phyloP scores from a whole-genome alignment of 306 rosid genomes.

The Trifolium fragiferum region DNA sequence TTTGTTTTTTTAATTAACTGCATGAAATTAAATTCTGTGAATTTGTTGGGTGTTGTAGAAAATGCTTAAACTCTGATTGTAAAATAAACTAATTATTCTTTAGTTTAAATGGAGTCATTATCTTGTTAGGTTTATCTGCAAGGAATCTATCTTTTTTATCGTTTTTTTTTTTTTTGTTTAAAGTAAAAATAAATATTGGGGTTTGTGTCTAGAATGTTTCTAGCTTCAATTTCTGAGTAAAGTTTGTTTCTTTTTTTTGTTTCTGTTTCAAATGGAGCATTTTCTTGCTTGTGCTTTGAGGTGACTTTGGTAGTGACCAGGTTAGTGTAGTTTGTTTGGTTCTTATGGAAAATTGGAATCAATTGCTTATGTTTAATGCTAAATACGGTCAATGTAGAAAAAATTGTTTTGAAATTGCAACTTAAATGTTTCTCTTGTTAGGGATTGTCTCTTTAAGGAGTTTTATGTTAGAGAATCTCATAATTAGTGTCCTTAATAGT shows the following conservation, averaged over 20 bases:
- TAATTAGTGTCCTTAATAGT: background rate
- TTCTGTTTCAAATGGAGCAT: constrained; percentile 26
- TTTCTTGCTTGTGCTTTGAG: constrained; percentile 35
- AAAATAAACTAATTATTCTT: constrained; percentile 31
- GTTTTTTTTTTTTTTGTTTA: constrained; percentile 5
- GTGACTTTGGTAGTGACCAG: constrained; percentile 30
- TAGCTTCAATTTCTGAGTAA: constrained; percentile 22
- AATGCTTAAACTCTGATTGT: constrained; percentile 37
- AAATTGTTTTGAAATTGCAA: constrained; percentile 23
- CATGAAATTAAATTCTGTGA: background rate
- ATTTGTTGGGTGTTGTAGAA: constrained; percentile 31
- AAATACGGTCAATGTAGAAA: constrained; percentile 13
- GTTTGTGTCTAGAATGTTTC: constrained; percentile 23
- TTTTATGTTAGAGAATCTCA: constrained; percentile 33
- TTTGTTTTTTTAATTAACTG: constrained; percentile 30
- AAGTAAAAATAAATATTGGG: constrained; percentile 14
- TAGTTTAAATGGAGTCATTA: constrained; percentile 25
- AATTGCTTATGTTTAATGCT: constrained; percentile 11
- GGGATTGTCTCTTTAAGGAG: constrained; percentile 10
- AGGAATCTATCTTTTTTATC: constrained; percentile 17
- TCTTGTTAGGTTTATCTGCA: constrained; percentile 45
- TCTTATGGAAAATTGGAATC: constrained; percentile 17
- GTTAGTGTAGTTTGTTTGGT: background rate
- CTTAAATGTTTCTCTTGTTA: constrained; percentile 24
- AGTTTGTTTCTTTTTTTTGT: constrained; percentile 28